Evolutionary conservation across 805 yeast genomes (phyloP), one percentile per base, ranked within the genome.

Genomic region (Candida pini): DNA sequence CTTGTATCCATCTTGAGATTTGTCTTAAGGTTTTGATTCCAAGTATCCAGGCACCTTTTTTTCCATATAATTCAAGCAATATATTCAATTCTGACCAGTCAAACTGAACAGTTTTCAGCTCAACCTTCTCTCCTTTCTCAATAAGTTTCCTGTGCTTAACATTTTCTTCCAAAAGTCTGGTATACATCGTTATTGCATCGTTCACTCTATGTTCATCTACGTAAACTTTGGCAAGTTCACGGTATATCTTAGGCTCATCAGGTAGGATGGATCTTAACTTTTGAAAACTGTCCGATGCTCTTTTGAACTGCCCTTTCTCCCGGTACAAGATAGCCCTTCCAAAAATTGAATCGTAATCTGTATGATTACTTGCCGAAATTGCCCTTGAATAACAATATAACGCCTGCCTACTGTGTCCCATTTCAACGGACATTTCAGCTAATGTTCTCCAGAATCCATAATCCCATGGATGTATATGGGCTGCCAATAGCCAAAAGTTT

Each of bases 1-100:
- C 65, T 39, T 81, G 87, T 12, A 90, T 72, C 92, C 95, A 88
- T 41, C 98, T 65, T 0, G 95, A 75, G 9, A 84, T 81, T 19
- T 70, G 62, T 46, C 82, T 82, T 21, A 87, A 71, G 1, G 78
- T 66, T 36, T 69, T 71, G 13, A 87, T 70, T 1, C 89, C 92
- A 9, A 72, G 63, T 8, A 55, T 55, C 68, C 77, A 82, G 4
- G 81, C 76, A 28, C 74, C 77, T 37, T 77, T 81, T 34, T 76
- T 74, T n/a, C 78, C 68, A 48, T 83, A 82, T 25, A 90, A 63
- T 49, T 92, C 97, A 7, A 84, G 71, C 28, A 90, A 63, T 39
- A 87, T 85, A 49, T 92, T 90, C 31, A 90, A 66, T 40, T 85
- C 89, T 0, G 95, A 81, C 95, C 95, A 92, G 31, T 78, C 87